Base-by-base conservation (phyloP, 345 rosid genomes). In the Boechera retrofracta region DNA sequence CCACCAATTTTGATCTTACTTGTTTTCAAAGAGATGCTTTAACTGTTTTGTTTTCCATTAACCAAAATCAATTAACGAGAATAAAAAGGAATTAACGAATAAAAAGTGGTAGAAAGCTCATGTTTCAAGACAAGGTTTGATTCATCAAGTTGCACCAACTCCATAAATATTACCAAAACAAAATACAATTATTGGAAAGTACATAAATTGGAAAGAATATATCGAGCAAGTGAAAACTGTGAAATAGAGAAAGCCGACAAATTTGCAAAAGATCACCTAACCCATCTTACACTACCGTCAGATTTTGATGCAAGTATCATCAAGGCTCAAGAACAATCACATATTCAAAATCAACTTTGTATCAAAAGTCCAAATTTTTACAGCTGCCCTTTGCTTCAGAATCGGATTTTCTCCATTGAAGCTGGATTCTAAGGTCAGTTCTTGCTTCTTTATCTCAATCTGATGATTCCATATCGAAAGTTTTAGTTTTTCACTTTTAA, bases 361-460 rank as follows among this genome's bases (percentile, higher is more conserved):
- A 29, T 49, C 47, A n/a, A 26, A 33, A 55, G 57, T 52, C 52
- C 60, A 63, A 45, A 18, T 64, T 35, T 44, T 56, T 42, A 39
- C 36, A 73, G 11, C 15, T 18, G 2, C 18, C 35, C 3, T 54
- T 57, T 73, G 48, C 21, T 51, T 60, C 67, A 12, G 24, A 39
- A 13, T 45, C 42, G 6, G 48, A 47, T 29, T 52, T 24, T 45
- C 72, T 78, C 81, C 73, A 72, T 60, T 26, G 67, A 72, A 65
- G 69, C 77, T 78, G 51, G 67, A 56, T 49, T 56, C 64, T 67
- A 68, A 73, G 82, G 82, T 79, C 64, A 73, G 82, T 53, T 68
- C 52, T 73, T 67, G 28, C 48, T 65, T 63, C 69, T 67, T 13
- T 72, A 4, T 53, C 64, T 64, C 42, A 62, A 39, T 58, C 45